A percentile compares a stretch with the other conserved stretches of the same genome.
Conservation (phyloP, 2,329 filamentous ascomycete genomes). For the Verticillium tricorpus region DNA sequence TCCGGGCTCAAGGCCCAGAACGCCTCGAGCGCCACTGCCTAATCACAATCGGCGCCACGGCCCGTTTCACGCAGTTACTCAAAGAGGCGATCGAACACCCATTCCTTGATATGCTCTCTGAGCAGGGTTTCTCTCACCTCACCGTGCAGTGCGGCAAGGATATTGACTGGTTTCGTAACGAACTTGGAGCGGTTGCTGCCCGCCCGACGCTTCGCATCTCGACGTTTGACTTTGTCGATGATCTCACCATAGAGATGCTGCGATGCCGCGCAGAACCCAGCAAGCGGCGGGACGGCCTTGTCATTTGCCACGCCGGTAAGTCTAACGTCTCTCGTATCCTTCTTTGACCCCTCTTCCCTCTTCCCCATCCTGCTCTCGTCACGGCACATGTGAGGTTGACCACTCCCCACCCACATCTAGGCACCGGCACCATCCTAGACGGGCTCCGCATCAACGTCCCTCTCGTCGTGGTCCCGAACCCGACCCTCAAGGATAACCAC, state of each 20-base stretch:
- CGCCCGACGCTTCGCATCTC: constrained; percentile 39
- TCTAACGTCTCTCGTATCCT: constrained; percentile 3
- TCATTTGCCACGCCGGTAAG: constrained; percentile 86
- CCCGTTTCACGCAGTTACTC: constrained; percentile 72
- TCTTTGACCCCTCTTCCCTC: neutral
- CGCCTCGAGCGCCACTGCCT: constrained; percentile 54
- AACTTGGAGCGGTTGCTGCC: neutral
- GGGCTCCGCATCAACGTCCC: constrained; percentile 69
- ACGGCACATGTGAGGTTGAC: neutral
- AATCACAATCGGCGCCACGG: constrained; percentile 89
- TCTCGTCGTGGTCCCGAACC: constrained; percentile 87
- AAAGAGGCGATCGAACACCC: constrained; percentile 54
- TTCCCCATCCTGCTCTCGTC: too few relatives aligned
- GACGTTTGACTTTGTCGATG: constrained; percentile 64
- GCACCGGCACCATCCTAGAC: constrained; percentile 85
- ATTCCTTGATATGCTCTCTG: constrained; percentile 59
- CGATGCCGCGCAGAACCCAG: constrained; percentile 43
- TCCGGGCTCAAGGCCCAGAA: neutral
- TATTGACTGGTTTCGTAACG: constrained; percentile 46
- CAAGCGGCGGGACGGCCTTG: constrained; percentile 57
- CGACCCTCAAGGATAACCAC: constrained; percentile 78
- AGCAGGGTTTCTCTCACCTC: constrained; percentile 64
- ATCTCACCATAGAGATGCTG: constrained; percentile 56
- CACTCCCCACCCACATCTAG: constrained; percentile 35
- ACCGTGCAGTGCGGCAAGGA: constrained; percentile 77